Evolutionary conservation across 306 rosid species (phyloP), one percentile per base, ranked within the genome.

Genomic region (Castanea crenata): DNA sequence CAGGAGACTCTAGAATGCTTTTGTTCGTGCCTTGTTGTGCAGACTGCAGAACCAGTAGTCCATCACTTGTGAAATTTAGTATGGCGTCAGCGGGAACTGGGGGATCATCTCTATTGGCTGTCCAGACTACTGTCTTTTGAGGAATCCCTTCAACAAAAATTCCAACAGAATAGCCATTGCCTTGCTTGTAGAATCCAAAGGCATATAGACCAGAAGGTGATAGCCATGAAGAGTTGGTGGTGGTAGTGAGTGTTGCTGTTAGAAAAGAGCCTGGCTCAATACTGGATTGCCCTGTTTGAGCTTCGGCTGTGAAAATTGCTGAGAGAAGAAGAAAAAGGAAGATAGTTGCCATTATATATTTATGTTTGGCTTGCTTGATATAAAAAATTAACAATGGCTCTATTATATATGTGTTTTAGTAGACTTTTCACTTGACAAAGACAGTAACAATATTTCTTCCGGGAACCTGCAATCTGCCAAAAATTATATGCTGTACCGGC

Each of bases 151-250:
- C 83, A 6, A 83, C 13, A 57, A 83, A 34, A 29, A 69, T 23
- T 21, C 83, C 80, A 29, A 78, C 73, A 13, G 35, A 44, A 54
- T 65, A 83, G 79, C 83, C 77, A 29, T 34, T 55, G 46, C 74
- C 61, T 79, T 83, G 20, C 74, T 38, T 3, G 75, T 25, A 70
- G 57, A 83, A 83, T 20, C 86, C 83, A 29, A 79, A 83, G 70
- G 83, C 86, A 55, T 57, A 79, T 20, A 78, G 73, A 35, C 81
- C 83, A 14, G 75, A 83, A n/a, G 44, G 59, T 58, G 86, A 83
- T 21, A 34, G 14, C 83, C 86, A 83, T 29, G 79, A 44, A 25
- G 82, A 72, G 75, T 73, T 73, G 31, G 34, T 46, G 15, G 74
- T 46, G 10, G 44, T 38, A 38, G 10, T 38, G 44, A 0, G 2